Percentiles rank a stretch among this genome's conserved stretches.
phyloP scores from a whole-genome alignment of 1,139 yeast species.

The Yamadazyma conglobata region DNA sequence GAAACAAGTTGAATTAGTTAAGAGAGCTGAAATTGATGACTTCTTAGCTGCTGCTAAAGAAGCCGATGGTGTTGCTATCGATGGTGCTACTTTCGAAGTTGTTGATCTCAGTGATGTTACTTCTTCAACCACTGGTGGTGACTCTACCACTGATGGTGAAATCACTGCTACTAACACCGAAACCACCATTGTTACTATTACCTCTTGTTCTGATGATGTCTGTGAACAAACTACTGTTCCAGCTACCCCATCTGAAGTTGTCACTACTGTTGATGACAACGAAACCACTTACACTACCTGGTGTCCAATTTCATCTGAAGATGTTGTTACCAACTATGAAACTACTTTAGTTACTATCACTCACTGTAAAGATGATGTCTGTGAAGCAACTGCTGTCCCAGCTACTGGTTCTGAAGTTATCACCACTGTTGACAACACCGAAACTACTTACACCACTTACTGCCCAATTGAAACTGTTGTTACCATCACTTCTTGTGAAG shows the following conservation, averaged over 20 bases:
- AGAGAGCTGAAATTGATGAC: constrained; percentile 22
- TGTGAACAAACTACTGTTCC: constrained; percentile 19
- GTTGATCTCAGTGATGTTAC: constrained; percentile 18
- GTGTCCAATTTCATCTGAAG: constrained; percentile 35
- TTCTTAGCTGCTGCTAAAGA: constrained; percentile 30
- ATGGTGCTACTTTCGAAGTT: constrained; percentile 20
- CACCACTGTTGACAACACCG: constrained; percentile 15
- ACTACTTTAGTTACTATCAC: constrained; percentile 39
- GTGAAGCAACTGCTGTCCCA: constrained; percentile 15
- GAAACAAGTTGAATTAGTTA: constrained; percentile 14
- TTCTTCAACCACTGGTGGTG: constrained; percentile 14
- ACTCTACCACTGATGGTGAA: constrained; percentile 14
- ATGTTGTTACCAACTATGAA: constrained; percentile 10
- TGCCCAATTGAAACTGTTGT: constrained; percentile 30
- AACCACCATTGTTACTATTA: constrained; percentile 14
- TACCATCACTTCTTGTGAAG: constrained; percentile 49
- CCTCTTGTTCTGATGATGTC: constrained; percentile 14
- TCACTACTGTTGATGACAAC: constrained; percentile 38
- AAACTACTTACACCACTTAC: constrained; percentile 32
- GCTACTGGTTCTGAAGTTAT: constrained; percentile 5
- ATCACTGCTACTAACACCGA: constrained; percentile 19
- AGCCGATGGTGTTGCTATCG: constrained; percentile 25
- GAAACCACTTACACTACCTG: constrained; percentile 47
- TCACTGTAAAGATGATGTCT: constrained; percentile 38
- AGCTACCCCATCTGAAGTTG: constrained; percentile 27